A percentile compares a stretch with the other conserved stretches of the same genome.
Evolutionary conservation across 352 stramenopile species (phyloP).

Genomic region (Globisporangium canariense): DNA sequence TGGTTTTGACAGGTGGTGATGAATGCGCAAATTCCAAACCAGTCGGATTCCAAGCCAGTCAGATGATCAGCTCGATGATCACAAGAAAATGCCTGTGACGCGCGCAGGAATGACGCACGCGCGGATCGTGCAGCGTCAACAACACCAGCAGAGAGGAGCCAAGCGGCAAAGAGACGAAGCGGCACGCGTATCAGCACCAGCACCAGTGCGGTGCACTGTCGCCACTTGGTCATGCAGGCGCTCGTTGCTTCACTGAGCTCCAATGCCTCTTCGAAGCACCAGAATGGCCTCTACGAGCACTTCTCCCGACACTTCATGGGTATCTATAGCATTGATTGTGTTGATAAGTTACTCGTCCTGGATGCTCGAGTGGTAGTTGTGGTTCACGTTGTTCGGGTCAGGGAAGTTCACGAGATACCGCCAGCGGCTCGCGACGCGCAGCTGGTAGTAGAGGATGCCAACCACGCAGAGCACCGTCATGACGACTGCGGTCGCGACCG

Average conservation of each 20-base stretch:
- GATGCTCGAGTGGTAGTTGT: constrained; percentile 6
- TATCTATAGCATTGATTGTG: not conserved
- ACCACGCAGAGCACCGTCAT: constrained; percentile 49
- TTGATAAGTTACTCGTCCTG: not conserved
- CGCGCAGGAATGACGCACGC: not conserved
- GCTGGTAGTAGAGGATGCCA: constrained; percentile 61
- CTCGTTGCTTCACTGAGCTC: too few relatives aligned
- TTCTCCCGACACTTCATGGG: too few relatives aligned
- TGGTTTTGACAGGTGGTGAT: not conserved
- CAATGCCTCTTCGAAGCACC: too few relatives aligned
- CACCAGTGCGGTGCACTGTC: not conserved
- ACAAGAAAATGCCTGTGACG: constrained; percentile 30
- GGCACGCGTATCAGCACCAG: not conserved
- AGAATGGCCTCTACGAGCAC: too few relatives aligned
- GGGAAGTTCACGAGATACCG: constrained; percentile 67
- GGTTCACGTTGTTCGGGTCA: constrained; percentile 20
- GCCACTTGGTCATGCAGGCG: too few relatives aligned
- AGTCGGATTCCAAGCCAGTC: not conserved
- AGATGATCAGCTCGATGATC: constrained; percentile 10
- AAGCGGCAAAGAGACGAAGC: constrained; percentile 6
- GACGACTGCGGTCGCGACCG: constrained; percentile 28
- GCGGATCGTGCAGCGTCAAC: not conserved
- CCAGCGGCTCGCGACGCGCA: constrained; percentile 68
- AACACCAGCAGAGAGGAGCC: not conserved
- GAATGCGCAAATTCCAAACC: constrained; percentile 23